Conservation (phyloP, 371 early-diverging fungal genomes). For the Chytridium lagenaria region DNA sequence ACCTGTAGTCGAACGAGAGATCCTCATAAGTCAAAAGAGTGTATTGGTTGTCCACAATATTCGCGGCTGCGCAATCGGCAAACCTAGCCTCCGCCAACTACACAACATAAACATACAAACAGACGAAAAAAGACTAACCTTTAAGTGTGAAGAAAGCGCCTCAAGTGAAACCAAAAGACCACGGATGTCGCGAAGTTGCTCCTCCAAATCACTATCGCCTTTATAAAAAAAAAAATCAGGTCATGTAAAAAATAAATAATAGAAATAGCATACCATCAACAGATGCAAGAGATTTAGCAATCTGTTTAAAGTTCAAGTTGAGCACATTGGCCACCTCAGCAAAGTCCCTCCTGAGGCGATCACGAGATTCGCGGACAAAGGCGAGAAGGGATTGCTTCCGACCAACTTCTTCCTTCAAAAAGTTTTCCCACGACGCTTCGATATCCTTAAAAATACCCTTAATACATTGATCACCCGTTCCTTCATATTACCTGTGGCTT, state of each 20-base stretch:
- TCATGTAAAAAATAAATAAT: background rate
- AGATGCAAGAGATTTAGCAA: constrained; percentile 68
- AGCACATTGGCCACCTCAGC: constrained; percentile 82
- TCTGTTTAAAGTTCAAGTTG: constrained; percentile 66
- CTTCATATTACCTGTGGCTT: constrained; percentile 53
- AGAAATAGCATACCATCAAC: constrained; percentile 56
- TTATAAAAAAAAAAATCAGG: too few relatives aligned
- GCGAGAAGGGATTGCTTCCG: constrained; percentile 80
- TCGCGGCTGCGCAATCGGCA: background rate
- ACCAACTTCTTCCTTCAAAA: constrained; percentile 74
- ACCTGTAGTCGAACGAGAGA: constrained; percentile 73
- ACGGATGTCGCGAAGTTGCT: constrained; percentile 72
- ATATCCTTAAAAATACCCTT: constrained; percentile 64
- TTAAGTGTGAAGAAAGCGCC: constrained; percentile 35
- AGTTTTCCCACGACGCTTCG: constrained; percentile 75
- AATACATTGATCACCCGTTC: constrained; percentile 8
- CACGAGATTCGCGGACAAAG: constrained; percentile 65
- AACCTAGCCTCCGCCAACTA: background rate
- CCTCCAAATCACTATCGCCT: constrained; percentile 58
- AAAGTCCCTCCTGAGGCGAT: constrained; percentile 71
- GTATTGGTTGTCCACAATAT: constrained; percentile 53
- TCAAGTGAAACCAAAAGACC: constrained; percentile 57
- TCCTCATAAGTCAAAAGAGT: constrained; percentile 90
- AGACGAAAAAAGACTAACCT: background rate
- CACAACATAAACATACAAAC: constrained; percentile 8